A percentile compares a stretch with the other conserved stretches of the same genome.
phyloP scores from a whole-genome alignment of 176 grass and related monocot species.

The Oryza nivara region DNA sequence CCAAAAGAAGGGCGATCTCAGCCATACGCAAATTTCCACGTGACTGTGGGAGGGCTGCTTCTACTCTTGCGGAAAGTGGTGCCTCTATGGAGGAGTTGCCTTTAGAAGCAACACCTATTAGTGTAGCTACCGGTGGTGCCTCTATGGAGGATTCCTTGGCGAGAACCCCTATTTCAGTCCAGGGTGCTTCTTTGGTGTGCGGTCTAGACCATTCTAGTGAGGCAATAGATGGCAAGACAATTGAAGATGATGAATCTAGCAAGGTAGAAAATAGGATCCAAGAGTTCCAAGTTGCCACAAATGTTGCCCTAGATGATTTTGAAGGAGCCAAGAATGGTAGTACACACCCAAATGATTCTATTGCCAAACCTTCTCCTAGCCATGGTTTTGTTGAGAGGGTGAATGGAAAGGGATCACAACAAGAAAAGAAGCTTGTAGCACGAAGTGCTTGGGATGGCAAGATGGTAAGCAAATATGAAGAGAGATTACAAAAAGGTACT shows the following conservation, averaged over 20 bases:
- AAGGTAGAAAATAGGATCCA: constrained; percentile 20
- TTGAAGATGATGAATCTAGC: constrained; percentile 24
- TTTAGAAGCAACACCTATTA: constrained; percentile 10
- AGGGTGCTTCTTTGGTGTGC: not conserved
- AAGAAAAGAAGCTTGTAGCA: constrained; percentile 6
- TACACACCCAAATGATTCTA: not conserved
- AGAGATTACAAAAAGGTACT: not conserved
- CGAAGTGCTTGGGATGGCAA: not conserved
- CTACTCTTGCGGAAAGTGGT: constrained; percentile 5
- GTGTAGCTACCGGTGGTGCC: not conserved
- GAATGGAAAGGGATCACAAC: not conserved
- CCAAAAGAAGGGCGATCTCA: constrained; percentile 52
- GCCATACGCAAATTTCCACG: constrained; percentile 55
- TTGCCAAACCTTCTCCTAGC: constrained; percentile 10
- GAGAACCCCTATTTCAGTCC: not conserved
- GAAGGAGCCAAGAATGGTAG: not conserved
- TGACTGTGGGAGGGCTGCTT: constrained; percentile 42
- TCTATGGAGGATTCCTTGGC: constrained; percentile 25
- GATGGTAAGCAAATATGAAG: constrained; percentile 21
- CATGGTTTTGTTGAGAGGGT: constrained; percentile 13
- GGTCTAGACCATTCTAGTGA: constrained; percentile 2
- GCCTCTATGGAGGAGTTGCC: not conserved
- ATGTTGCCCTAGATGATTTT: constrained; percentile 33
- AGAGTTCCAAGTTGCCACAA: not conserved
- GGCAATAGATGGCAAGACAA: constrained; percentile 22